Base-by-base conservation (phyloP, 495 filamentous ascomycete genomes). In the Lophiotrema nucula region DNA sequence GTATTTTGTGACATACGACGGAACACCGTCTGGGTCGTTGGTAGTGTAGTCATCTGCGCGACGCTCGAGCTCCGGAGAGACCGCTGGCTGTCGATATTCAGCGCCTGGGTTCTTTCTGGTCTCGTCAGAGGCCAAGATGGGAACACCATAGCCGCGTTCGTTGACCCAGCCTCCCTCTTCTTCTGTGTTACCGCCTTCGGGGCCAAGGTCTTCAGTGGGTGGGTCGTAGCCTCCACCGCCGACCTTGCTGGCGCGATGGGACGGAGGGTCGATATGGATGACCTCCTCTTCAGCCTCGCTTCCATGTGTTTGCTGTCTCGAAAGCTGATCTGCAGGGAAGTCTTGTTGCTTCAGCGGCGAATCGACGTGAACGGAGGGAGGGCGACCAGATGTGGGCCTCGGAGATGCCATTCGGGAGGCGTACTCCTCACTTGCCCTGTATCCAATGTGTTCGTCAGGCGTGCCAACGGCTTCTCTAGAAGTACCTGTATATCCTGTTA, bases 41-140 rank as follows among this genome's bases (percentile, higher is more conserved):
- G 67, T 64, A 33, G 78, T 76, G 59, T 85, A 80, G 41, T 72
- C 72, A 61, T 83, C 87, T 26, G 77, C 80, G 16, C 78, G 52
- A 22, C 62, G 53, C 76, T 58, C 83, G 74, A 57, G 84, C 82
- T 81, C 77, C 4, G 88, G 88, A 23, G 86, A 86, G 22, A 95
- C 81, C 3, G 91, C 92, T 25, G 87, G 83, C 35, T 87, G 83
- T 69, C 87, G 69, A 66, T 73, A 82, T 69, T 87, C 73, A 66
- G 79, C 76, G 65, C 74, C 77, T 0, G 82, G 80, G 39, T 89
- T 84, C 67, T 93, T 96, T 45, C 87, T 83, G 16, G 96, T 80
- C 72, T 97, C 92, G 67, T 99, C 93, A 1, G 90, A 82, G 18
- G 93, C 95, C 38, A 99, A 75, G 56, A 99, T 97, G 0, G 92